Percentiles rank a stretch among this genome's conserved stretches.
phyloP scores from a whole-genome alignment of 139 green algal genomes.

The Micractinium sp. region DNA sequence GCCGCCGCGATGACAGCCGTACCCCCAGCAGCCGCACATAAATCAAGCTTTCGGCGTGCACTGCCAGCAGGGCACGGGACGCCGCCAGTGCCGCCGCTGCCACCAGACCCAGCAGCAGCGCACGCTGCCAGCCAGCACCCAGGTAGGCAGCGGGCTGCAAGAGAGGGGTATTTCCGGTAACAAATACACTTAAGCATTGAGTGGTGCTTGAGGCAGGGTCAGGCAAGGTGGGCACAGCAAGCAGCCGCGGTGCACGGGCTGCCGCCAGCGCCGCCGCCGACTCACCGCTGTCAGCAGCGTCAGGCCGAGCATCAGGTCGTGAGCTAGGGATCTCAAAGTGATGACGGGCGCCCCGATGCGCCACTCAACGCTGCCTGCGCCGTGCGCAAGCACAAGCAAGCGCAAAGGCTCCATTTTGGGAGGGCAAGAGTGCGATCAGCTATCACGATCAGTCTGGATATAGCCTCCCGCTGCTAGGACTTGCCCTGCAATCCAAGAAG shows the following conservation, averaged over 20 bases:
- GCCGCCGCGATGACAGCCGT: not conserved
- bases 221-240: not conserved
- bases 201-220: no score
- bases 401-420: not conserved
- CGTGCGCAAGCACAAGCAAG: not conserved
- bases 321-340: not conserved
- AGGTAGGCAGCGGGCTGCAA: not conserved
- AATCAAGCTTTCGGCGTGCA: constrained; percentile 13
- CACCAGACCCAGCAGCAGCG: not conserved
- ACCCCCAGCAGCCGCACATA: constrained; percentile 28
- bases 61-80: not conserved
- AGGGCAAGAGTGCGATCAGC: not conserved
- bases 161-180: no score
- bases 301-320: not conserved
- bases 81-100: not conserved
- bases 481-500: no score
- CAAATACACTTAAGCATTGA: no score
- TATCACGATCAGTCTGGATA: no score
- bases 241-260: not conserved
- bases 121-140: not conserved
- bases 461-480: no score
- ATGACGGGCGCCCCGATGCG: not conserved
- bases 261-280: not conserved
- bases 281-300: not conserved
- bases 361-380: constrained; percentile 10